Percentiles rank a stretch among this genome's conserved stretches.
Evolutionary conservation across 352 stramenopile genomes (phyloP).

Genomic region (Phytophthora niederhauseri): DNA sequence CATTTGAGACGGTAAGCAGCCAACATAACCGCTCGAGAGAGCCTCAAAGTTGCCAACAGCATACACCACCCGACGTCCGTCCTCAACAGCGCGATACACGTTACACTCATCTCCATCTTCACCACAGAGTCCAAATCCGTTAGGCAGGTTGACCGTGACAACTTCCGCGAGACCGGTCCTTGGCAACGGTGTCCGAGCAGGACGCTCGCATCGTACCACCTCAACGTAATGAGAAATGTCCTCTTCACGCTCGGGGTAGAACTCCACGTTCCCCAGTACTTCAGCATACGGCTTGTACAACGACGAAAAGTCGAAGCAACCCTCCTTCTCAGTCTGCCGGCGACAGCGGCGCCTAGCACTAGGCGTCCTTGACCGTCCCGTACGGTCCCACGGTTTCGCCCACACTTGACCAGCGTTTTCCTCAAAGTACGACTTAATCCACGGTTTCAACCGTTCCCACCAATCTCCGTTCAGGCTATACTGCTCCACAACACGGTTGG

Average conservation of each 20-base stretch:
- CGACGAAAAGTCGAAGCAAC: slow-evolving; percentile 1
- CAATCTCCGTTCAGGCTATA: neutral
- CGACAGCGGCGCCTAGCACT: neutral
- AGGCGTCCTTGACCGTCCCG: neutral
- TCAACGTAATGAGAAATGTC: slow-evolving; percentile 2
- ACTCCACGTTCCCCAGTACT: neutral
- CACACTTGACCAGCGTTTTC: neutral
- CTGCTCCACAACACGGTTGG: neutral
- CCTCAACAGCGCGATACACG: neutral
- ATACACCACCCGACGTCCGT: neutral
- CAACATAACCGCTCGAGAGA: neutral
- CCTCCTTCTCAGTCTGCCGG: neutral
- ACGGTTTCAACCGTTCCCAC: no score
- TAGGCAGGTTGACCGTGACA: neutral
- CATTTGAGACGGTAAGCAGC: slow-evolving; percentile 3
- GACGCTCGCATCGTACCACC: neutral
- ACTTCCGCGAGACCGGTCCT: neutral
- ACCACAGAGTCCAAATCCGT: neutral
- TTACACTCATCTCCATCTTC: neutral
- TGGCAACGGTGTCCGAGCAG: neutral
- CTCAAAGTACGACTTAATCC: neutral
- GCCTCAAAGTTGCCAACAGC: slow-evolving; percentile 6
- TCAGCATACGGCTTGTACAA: slow-evolving; percentile 1
- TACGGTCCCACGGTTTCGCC: neutral
- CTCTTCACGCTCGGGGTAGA: neutral